These are phyloP conservation scores for Pseudomassariella vexata DNA, from an alignment of 2,329 filamentous ascomycete species.

Conservation along the genomic window DNA sequence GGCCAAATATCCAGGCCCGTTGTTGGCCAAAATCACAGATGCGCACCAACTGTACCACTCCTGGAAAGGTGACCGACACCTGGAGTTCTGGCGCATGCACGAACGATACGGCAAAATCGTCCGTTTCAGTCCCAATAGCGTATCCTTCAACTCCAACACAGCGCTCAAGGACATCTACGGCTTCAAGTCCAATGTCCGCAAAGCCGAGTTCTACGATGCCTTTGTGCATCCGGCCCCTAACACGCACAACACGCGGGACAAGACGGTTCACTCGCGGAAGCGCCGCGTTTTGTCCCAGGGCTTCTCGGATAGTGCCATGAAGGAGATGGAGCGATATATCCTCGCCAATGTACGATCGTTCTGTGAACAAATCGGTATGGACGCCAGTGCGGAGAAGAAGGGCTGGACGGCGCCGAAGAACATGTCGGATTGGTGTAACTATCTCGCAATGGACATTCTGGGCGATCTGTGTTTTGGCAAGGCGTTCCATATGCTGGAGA, in stretches of 20 bases:
- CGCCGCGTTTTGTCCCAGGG: constrained; percentile 66
- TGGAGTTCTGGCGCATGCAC: constrained; percentile 67
- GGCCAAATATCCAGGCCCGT: constrained; percentile 58
- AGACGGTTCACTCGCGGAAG: constrained; percentile 63
- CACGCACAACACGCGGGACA: constrained; percentile 68
- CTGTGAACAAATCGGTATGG: constrained; percentile 49
- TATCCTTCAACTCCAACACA: constrained; percentile 70
- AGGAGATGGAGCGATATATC: constrained; percentile 63
- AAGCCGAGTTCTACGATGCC: constrained; percentile 68
- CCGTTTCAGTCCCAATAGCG: constrained; percentile 71
- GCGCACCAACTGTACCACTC: constrained; percentile 67
- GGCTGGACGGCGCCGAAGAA: constrained; percentile 54
- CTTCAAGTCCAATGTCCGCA: constrained; percentile 57
- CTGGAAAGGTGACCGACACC: constrained; percentile 67
- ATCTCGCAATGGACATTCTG: constrained; percentile 57
- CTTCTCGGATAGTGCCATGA: constrained; percentile 61
- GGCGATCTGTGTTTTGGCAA: constrained; percentile 57
- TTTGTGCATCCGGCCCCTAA: constrained; percentile 67
- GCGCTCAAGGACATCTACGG: constrained; percentile 64
- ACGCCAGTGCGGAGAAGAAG: constrained; percentile 36
- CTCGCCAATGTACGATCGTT: constrained; percentile 62
- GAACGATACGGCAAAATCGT: constrained; percentile 65
- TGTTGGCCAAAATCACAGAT: constrained; percentile 58
- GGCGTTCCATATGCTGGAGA: constrained; percentile 57
- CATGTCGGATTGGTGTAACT: constrained; percentile 59